These are phyloP conservation scores for Gigaspora rosea DNA, from an alignment of 192 early-diverging fungal species.

Conservation along the genomic window DNA sequence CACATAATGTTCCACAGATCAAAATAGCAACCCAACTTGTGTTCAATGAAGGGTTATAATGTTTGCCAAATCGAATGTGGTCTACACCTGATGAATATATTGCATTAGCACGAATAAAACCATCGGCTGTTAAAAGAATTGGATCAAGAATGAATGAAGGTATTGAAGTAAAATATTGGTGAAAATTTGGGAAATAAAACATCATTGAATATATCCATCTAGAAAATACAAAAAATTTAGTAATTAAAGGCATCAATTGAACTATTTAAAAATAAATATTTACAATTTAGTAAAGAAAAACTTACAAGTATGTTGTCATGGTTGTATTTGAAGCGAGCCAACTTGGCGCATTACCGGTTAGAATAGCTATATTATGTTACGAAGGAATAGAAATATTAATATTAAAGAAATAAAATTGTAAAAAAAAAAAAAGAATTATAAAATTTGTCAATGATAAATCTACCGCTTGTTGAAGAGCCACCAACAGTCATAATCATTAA, in stretches of 20 bases:
- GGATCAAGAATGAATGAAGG: background rate
- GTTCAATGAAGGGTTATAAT: slow-evolving; percentile 1
- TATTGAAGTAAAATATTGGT: background rate
- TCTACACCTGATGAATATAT: slow-evolving; percentile 18
- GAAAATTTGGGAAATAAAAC: slow-evolving; percentile 2
- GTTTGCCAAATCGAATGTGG: background rate
- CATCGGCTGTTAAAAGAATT: slow-evolving; percentile 10
- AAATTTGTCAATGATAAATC: background rate
- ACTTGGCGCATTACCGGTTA: slow-evolving; percentile 2
- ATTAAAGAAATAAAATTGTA: no score
- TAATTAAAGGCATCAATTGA: background rate
- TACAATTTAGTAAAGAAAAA: background rate
- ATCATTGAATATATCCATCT: background rate
- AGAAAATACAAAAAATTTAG: background rate
- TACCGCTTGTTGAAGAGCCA: slow-evolving; percentile 15
- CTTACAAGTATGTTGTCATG: slow-evolving; percentile 16
- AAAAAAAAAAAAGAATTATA: no score
- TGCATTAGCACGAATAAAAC: background rate
- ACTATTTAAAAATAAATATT: background rate
- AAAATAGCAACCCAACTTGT: slow-evolving; percentile 26
- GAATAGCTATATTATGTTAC: background rate
- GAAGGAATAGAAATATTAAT: no score
- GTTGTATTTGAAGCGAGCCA: slow-evolving; percentile 23
- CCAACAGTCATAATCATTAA: slow-evolving; percentile 10
- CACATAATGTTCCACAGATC: slow-evolving; percentile 22